Conservation (phyloP, 2,329 filamentous ascomycete species). For the Pezicula carpinea region DNA sequence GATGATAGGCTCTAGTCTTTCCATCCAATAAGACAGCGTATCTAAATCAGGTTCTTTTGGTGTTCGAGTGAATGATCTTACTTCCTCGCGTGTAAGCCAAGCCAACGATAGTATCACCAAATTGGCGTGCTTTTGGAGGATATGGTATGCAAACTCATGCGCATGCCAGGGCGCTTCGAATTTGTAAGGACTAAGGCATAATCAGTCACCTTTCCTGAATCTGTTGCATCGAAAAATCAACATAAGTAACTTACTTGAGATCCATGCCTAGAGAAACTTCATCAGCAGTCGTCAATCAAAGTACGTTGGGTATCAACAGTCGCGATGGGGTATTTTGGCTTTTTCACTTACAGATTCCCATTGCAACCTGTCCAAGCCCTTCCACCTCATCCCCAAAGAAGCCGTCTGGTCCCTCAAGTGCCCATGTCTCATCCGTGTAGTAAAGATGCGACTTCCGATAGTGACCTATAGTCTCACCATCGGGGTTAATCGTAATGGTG, state of each 20-base stretch:
- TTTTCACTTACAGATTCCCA: slow-evolving; percentile 52
- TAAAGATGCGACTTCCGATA: slow-evolving; percentile 58
- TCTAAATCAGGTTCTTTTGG: slow-evolving; percentile 64
- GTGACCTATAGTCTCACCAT: slow-evolving; percentile 57
- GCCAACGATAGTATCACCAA: slow-evolving; percentile 73
- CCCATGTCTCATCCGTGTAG: slow-evolving; percentile 58
- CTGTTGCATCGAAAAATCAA: slow-evolving; percentile 14
- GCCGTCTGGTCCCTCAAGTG: slow-evolving; percentile 46
- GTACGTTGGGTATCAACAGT: not conserved
- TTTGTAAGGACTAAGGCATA: slow-evolving; percentile 38
- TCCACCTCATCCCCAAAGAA: slow-evolving; percentile 44
- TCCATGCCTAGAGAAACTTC: slow-evolving; percentile 44
- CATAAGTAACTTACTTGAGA: slow-evolving; percentile 44
- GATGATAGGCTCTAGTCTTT: slow-evolving; percentile 63
- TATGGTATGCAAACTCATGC: slow-evolving; percentile 46
- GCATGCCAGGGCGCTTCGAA: slow-evolving; percentile 45
- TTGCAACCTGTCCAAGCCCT: slow-evolving; percentile 45
- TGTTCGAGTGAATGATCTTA: slow-evolving; percentile 37
- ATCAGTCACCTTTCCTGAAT: slow-evolving; percentile 9
- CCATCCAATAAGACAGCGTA: slow-evolving; percentile 71
- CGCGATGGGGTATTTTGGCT: not conserved
- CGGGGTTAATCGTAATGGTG: slow-evolving; percentile 47
- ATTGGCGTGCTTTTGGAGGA: slow-evolving; percentile 50
- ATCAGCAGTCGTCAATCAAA: slow-evolving; percentile 2
- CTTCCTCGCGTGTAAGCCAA: slow-evolving; percentile 61